A percentile compares a stretch with the other conserved stretches of the same genome.
Conservation (phyloP, 2,329 filamentous ascomycete genomes). For the Aspergillus niger region DNA sequence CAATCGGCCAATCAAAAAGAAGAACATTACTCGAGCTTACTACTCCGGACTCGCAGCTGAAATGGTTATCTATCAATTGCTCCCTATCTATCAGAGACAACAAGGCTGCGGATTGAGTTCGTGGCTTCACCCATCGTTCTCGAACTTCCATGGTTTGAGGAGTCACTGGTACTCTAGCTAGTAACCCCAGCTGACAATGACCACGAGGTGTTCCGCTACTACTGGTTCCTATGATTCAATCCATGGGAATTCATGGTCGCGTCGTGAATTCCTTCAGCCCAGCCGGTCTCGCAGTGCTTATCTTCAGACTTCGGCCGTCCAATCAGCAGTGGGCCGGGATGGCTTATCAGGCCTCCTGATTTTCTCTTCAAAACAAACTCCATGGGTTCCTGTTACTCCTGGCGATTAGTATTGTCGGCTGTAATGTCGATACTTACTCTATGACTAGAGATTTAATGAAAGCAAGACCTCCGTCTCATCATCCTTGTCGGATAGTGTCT, state of each 20-base stretch:
- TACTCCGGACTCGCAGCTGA: neutral
- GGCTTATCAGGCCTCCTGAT: slow-evolving; percentile 15
- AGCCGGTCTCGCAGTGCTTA: neutral
- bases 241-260: neutral
- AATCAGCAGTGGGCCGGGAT: slow-evolving; percentile 24
- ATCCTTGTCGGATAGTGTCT: neutral
- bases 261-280: neutral
- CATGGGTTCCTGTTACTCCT: slow-evolving; percentile 8
- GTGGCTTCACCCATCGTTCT: slow-evolving; percentile 1
- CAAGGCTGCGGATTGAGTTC: neutral
- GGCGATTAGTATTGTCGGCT: neutral
- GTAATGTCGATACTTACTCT: neutral
- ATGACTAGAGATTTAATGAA: neutral
- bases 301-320: slow-evolving; percentile 13
- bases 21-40: neutral
- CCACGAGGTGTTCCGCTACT: neutral
- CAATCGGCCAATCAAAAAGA: neutral
- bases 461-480: neutral
- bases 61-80: too few species aligned
- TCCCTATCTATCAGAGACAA: too few species aligned
- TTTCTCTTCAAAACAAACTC: neutral
- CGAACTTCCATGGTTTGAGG: neutral
- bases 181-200: neutral
- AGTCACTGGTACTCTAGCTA: neutral
- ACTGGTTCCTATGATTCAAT: too few species aligned